Conservation (phyloP, 768 basidiomycete genomes). For the Leccinum disarticulatum region DNA sequence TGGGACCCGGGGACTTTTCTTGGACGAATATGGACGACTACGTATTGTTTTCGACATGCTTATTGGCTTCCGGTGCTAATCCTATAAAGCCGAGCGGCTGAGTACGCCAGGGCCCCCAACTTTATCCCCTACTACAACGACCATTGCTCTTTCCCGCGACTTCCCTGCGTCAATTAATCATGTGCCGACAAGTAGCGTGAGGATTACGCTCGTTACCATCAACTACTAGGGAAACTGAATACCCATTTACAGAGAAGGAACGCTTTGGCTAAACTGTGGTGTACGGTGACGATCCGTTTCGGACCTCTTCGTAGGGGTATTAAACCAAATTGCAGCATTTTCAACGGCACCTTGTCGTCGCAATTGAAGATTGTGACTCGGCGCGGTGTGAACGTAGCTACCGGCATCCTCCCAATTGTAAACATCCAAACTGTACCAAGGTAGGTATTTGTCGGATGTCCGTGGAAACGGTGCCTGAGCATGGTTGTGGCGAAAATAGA, state of each 20-base stretch:
- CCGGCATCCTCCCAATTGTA: conserved; percentile 57
- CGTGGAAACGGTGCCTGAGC: conserved; percentile 13
- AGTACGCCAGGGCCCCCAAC: conserved; percentile 14
- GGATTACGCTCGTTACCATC: conserved; percentile 30
- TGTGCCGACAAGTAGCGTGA: conserved; percentile 80
- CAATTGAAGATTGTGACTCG: conserved; percentile 75
- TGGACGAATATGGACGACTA: conserved; percentile 27
- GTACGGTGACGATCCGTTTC: conserved; percentile 39
- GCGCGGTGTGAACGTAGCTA: conserved; percentile 61
- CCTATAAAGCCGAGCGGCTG: conserved; percentile 30
- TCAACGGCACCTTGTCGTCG: conserved; percentile 70
- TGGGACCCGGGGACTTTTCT: conserved; percentile 28
- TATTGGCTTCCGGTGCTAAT: conserved; percentile 24
- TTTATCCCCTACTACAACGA: conserved; percentile 9
- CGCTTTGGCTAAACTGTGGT: conserved; percentile 69
- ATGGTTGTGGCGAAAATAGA: conserved; percentile 37
- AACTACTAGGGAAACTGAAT: not conserved
- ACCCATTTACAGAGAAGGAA: conserved; percentile 59
- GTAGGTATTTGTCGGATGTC: conserved; percentile 39
- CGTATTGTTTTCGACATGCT: conserved; percentile 30
- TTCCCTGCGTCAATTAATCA: conserved; percentile 27
- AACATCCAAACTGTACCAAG: conserved; percentile 51
- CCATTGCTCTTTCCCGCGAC: conserved; percentile 2
- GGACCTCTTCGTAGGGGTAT: conserved; percentile 2
- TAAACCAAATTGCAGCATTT: conserved; percentile 55